phyloP scores from a whole-genome alignment of 352 stramenopile genomes.

The Phytophthora crassamura region DNA sequence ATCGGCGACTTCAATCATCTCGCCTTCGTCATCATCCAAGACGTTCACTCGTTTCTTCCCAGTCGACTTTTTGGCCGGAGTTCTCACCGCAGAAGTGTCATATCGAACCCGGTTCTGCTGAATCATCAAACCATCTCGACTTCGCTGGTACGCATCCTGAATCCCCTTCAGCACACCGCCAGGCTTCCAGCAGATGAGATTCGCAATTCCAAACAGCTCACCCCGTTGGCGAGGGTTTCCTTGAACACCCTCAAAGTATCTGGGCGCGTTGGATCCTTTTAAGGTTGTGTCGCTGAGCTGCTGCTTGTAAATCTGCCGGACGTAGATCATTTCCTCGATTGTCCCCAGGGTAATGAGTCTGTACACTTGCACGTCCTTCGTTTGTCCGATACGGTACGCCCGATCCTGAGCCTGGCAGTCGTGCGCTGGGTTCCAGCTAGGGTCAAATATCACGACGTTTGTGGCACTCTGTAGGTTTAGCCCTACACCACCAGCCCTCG shows the following conservation, averaged over 20 bases:
- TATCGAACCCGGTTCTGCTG: slow-evolving; percentile 69
- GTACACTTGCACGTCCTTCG: slow-evolving; percentile 87
- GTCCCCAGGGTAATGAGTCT: slow-evolving; percentile 83
- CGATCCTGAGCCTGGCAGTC: slow-evolving; percentile 87
- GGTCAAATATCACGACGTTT: slow-evolving; percentile 90
- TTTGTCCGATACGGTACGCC: slow-evolving; percentile 88
- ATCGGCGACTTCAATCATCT: slow-evolving; percentile 47
- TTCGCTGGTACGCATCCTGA: slow-evolving; percentile 69
- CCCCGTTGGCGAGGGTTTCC: slow-evolving; percentile 75
- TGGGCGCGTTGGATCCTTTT: slow-evolving; percentile 65
- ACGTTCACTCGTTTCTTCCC: slow-evolving; percentile 50
- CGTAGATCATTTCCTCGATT: slow-evolving; percentile 92
- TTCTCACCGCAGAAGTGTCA: slow-evolving; percentile 31
- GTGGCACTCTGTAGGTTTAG: slow-evolving; percentile 82
- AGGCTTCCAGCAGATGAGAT: slow-evolving; percentile 80
- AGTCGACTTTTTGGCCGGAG: slow-evolving; percentile 30
- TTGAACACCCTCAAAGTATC: slow-evolving; percentile 86
- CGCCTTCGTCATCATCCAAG: slow-evolving; percentile 39
- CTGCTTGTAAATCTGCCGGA: slow-evolving; percentile 89
- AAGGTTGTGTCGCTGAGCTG: slow-evolving; percentile 84
- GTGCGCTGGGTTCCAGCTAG: slow-evolving; percentile 88
- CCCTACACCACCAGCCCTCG: slow-evolving; percentile 73
- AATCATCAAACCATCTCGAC: slow-evolving; percentile 60
- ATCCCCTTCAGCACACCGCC: slow-evolving; percentile 78
- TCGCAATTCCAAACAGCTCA: slow-evolving; percentile 81